phyloP scores from a whole-genome alignment of 2,329 filamentous ascomycete genomes.

The Podosphaera xanthii region DNA sequence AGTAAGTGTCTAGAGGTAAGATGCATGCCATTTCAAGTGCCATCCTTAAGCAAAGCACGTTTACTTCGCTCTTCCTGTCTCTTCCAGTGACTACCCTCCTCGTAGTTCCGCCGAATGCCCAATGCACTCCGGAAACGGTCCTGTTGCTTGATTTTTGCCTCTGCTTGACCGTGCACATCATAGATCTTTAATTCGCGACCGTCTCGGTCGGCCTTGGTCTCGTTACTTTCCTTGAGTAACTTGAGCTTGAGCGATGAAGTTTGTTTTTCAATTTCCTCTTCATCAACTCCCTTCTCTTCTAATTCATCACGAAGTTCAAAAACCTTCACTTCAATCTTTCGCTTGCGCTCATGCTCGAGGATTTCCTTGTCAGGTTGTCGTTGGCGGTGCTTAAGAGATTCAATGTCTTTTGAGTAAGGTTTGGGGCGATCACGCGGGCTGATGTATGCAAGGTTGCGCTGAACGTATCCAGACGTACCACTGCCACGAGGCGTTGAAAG shows the following conservation, averaged over 20 bases:
- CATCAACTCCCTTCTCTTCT: constrained; percentile 76
- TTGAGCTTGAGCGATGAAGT: constrained; percentile 43
- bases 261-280: constrained; percentile 71
- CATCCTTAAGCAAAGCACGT: too few relatives aligned
- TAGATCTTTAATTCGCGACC: constrained; percentile 54
- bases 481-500: constrained; percentile 84
- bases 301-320: constrained; percentile 73
- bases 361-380: constrained; percentile 81
- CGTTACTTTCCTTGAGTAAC: constrained; percentile 24
- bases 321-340: constrained; percentile 80
- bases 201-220: constrained; percentile 4
- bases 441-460: constrained; percentile 80
- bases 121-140: constrained; percentile 69
- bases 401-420: constrained; percentile 49
- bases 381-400: constrained; percentile 48
- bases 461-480: constrained; percentile 91
- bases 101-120: constrained; percentile 66
- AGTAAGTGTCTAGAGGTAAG: too few relatives aligned
- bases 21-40: too few relatives aligned
- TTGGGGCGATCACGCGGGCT: constrained; percentile 45
- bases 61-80: constrained; percentile 47
- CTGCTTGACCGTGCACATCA: constrained; percentile 87
- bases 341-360: constrained; percentile 77
- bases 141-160: constrained; percentile 90
- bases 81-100: constrained; percentile 71